These are phyloP conservation scores for Camellia granthamiana DNA, from an alignment of 148 eudicot species.

Conservation along the genomic window DNA sequence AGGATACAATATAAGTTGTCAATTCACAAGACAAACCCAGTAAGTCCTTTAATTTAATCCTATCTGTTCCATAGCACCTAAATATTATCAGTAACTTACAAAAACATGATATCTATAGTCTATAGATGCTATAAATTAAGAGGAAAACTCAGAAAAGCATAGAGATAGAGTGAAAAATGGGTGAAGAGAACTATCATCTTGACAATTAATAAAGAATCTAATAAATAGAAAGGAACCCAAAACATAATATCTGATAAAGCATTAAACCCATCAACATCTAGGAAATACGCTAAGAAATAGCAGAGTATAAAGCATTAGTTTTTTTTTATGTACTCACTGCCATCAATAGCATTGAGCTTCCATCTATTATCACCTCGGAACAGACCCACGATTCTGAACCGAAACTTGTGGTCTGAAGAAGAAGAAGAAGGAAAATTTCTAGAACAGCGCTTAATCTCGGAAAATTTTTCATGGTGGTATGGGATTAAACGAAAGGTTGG, in stretches of 20 bases:
- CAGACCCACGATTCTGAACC: slow-evolving; percentile 30
- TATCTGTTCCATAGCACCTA: not conserved
- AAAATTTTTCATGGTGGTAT: not conserved
- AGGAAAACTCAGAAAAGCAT: not conserved
- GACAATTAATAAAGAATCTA: not conserved
- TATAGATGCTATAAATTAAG: not conserved
- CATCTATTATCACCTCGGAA: slow-evolving; percentile 25
- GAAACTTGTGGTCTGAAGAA: slow-evolving; percentile 32
- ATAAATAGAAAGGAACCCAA: not conserved
- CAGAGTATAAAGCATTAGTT: not conserved
- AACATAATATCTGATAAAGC: not conserved
- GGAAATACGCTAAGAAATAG: not conserved
- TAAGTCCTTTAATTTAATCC: not conserved
- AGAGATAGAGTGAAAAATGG: not conserved
- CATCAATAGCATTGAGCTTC: slow-evolving; percentile 45
- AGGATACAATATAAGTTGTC: not conserved
- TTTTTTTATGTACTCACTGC: slow-evolving; percentile 25
- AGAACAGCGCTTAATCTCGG: slow-evolving; percentile 29
- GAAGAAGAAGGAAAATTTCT: slow-evolving; percentile 28
- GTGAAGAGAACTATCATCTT: not conserved
- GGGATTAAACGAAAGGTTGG: slow-evolving; percentile 19
- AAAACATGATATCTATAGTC: too few species aligned
- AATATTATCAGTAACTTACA: too few species aligned
- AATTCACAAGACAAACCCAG: not conserved
- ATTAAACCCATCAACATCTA: not conserved